Percentiles rank a stretch among this genome's conserved stretches.
phyloP scores from a whole-genome alignment of 2,329 filamentous ascomycete species.

The Fusarium paranaense region DNA sequence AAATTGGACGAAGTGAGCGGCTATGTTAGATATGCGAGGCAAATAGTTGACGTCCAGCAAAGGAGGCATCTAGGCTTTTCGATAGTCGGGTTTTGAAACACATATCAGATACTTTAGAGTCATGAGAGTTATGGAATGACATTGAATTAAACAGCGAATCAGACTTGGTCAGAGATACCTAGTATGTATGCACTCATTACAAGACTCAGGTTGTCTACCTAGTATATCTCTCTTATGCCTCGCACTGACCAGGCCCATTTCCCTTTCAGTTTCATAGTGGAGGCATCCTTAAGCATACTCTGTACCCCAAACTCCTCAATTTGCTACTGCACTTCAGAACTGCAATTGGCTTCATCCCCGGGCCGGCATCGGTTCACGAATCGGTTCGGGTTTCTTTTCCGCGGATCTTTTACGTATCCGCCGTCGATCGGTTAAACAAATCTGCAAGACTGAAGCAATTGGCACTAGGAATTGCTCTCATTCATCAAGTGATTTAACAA shows the following conservation, averaged over 20 bases:
- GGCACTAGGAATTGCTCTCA: neutral
- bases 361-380: neutral
- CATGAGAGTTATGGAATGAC: neutral
- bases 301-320: neutral
- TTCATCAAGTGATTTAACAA: neutral
- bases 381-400: neutral
- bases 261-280: neutral
- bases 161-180: neutral
- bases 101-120: neutral
- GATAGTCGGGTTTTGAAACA: neutral
- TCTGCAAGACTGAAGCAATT: neutral
- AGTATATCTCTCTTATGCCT: neutral
- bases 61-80: neutral
- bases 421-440: neutral
- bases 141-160: neutral
- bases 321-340: neutral
- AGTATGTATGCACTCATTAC: neutral
- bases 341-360: neutral
- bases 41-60: neutral
- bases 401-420: neutral
- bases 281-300: neutral
- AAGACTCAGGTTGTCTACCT: neutral
- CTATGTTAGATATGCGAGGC: neutral
- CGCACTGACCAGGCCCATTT: neutral
- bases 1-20: neutral